Percentiles rank a stretch among this genome's conserved stretches.
Conservation (phyloP, 2,329 filamentous ascomycete genomes). For the Epichloe sp. region DNA sequence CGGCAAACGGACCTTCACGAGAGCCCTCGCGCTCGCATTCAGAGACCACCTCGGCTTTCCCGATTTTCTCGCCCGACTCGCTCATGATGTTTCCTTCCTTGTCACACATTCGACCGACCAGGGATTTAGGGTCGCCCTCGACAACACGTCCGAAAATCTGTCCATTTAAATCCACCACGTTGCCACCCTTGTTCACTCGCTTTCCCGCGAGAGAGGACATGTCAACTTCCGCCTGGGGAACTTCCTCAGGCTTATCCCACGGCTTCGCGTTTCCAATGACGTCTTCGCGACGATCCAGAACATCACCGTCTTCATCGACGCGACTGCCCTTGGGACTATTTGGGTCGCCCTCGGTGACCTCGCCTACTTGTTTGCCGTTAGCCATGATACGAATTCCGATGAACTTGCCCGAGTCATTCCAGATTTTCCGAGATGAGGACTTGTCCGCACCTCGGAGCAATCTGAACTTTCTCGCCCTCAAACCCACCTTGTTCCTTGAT, state of each 20-base stretch:
- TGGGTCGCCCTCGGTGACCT: slow-evolving; percentile 48
- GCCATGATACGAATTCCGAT: slow-evolving; percentile 23
- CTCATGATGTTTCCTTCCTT: slow-evolving; percentile 60
- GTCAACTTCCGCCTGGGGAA: slow-evolving; percentile 41
- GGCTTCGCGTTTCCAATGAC: slow-evolving; percentile 54
- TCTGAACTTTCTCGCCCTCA: no score
- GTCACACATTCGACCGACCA: slow-evolving; percentile 57
- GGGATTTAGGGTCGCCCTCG: slow-evolving; percentile 50
- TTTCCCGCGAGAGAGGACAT: slow-evolving; percentile 54
- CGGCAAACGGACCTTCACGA: slow-evolving; percentile 57
- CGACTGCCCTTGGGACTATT: slow-evolving; percentile 51
- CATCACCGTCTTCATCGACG: slow-evolving; percentile 57
- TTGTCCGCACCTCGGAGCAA: no score
- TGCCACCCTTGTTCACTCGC: slow-evolving; percentile 58
- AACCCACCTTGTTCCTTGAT: no score
- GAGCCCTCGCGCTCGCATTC: slow-evolving; percentile 50
- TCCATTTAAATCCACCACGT: slow-evolving; percentile 41
- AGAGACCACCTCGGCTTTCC: slow-evolving; percentile 53
- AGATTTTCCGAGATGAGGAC: no score
- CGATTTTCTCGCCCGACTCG: slow-evolving; percentile 58
- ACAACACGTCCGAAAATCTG: slow-evolving; percentile 51
- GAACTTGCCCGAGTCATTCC: no score
- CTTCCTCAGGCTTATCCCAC: slow-evolving; percentile 40
- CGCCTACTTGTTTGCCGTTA: slow-evolving; percentile 43
- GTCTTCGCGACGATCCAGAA: slow-evolving; percentile 55